Percentiles rank a stretch among this genome's conserved stretches.
Conservation (phyloP, 163 green algal species). For the Scenedesmus sp. region DNA sequence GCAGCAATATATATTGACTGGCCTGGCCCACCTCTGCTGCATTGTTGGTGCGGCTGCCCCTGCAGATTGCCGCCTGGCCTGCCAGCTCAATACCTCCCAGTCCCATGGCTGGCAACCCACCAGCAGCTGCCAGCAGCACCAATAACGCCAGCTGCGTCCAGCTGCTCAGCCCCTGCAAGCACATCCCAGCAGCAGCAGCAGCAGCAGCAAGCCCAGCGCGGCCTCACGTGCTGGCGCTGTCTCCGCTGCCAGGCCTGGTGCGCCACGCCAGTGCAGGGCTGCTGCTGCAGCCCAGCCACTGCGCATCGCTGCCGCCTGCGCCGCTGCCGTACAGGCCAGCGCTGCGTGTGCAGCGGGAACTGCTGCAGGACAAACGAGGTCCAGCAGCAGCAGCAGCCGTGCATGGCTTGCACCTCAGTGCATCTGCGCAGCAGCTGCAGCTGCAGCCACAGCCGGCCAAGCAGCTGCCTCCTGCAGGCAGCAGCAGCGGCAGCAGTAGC, state of each 20-base stretch:
- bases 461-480: neutral
- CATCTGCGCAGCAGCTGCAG: neutral
- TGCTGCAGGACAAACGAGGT: neutral
- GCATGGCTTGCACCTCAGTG: neutral
- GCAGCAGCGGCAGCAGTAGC: neutral
- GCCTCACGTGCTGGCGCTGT: neutral
- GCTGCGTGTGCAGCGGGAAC: neutral
- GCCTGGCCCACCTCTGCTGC: neutral
- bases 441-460: neutral
- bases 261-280: neutral
- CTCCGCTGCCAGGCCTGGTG: neutral
- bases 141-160: neutral
- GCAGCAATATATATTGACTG: neutral
- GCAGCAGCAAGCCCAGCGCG: neutral
- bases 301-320: neutral
- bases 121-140: neutral
- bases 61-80: neutral
- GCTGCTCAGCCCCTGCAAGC: neutral
- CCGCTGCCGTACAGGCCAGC: neutral
- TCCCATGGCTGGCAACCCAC: neutral
- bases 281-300: neutral
- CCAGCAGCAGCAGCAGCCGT: neutral
- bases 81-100: neutral
- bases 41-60: neutral
- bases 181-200: neutral